phyloP scores from a whole-genome alignment of 2,329 filamentous ascomycete genomes.

The Cordyceps farinosa region DNA sequence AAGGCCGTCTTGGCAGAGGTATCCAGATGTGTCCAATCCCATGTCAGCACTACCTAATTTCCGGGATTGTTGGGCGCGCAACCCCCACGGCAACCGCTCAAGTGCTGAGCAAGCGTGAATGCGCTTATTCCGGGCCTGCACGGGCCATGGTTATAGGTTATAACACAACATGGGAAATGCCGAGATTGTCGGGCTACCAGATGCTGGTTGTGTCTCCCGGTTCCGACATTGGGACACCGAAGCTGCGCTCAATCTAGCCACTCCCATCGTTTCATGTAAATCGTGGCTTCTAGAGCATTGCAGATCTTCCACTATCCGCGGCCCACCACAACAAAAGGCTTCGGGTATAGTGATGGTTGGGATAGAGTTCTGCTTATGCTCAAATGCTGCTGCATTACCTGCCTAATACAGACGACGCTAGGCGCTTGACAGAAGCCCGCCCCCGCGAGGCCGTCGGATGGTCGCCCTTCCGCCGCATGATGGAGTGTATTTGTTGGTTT shows the following conservation, averaged over 20 bases:
- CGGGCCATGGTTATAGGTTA: neutral
- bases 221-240: neutral
- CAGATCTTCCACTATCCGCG: neutral
- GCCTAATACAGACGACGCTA: conserved; percentile 10
- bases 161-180: neutral
- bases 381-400: neutral
- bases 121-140: neutral
- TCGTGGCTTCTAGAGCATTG: neutral
- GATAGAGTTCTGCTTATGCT: conserved; percentile 7
- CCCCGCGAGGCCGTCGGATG: neutral
- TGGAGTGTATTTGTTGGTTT: neutral
- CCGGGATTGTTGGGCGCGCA: neutral
- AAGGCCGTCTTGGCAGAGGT: conserved; percentile 1
- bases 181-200: neutral
- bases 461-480: neutral
- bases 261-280: neutral
- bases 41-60: conserved; percentile 2
- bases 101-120: neutral
- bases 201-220: neutral
- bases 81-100: neutral
- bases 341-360: neutral
- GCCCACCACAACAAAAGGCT: neutral
- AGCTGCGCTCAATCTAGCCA: too few species aligned
- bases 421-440: neutral
- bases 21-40: neutral